Evolutionary conservation across 371 early-diverging fungal genomes (phyloP), one percentile per base, ranked within the genome.

Genomic region (Smittium mucronatum): DNA sequence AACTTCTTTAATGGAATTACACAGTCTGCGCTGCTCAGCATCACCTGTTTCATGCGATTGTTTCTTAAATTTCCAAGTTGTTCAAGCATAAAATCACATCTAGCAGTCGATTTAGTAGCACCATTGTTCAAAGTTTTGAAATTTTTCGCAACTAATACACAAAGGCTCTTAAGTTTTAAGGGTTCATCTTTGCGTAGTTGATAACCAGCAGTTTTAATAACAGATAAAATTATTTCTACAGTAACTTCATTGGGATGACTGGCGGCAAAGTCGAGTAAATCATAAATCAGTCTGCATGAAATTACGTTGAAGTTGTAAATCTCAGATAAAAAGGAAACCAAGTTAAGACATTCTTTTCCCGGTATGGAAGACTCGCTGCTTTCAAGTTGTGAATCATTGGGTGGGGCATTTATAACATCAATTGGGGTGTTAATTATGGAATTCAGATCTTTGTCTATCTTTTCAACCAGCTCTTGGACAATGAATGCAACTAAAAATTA

Each of bases 51-150:
- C 75, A 90, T 84, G 72, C 91, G 87, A 83, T 97, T 97, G 77
- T 95, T 94, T 77, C 93, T 95, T 57, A 97, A 81, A 68, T 93
- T 89, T 64, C 86, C 84, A 67, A 97, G 81, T 15, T 89, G 91
- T 79, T 97, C 98, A 57, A 96, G 79, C 94, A 97, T 89, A 76
- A 94, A 97, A 75, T 89, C 89, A 69, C 87, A 84, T 65, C 96
- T 88, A 25, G 86, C 84, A 1, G 87, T 89, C 30, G 73, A 65
- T 32, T 58, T 61, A 2, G 36, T 59, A 11, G 31, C 58, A 33
- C 69, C 70, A 47, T n/a, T 36, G 34, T 32, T 36, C n/a, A n/a
- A n/a, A 15, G 16, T 15, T 16, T 36, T 36, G 26, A 59, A 59
- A 29, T 65, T 65, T 16, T 5, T 63, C 26, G 17, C 2, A 68